These are phyloP conservation scores for Ophiostoma ulmi DNA, from an alignment of 2,329 filamentous ascomycete species.

Conservation along the genomic window DNA sequence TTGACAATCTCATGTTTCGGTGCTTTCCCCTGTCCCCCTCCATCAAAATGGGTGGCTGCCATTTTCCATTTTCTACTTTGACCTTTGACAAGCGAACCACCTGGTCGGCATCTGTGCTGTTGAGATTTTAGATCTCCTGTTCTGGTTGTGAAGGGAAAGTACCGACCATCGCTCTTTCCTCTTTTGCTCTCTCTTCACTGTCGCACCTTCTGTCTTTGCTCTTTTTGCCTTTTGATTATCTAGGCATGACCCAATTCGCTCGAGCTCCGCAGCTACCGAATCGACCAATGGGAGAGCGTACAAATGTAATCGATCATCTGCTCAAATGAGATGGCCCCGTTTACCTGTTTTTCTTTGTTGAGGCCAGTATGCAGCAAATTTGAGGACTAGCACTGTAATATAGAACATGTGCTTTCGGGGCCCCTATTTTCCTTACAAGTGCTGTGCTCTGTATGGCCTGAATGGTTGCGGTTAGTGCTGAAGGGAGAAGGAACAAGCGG, in stretches of 20 bases:
- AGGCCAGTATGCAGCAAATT: background rate
- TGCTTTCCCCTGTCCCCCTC: background rate
- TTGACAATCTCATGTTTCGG: background rate
- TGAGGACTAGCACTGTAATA: background rate
- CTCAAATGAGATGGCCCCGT: conserved; percentile 2
- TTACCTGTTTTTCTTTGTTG: background rate
- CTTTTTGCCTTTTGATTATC: conserved; percentile 7
- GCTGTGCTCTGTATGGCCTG: background rate
- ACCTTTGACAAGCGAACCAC: conserved; percentile 9
- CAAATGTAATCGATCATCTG: conserved; percentile 20
- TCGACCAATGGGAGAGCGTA: conserved; percentile 15
- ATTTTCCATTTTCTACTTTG: conserved; percentile 13
- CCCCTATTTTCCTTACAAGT: conserved; percentile 11
- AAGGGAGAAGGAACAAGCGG: background rate
- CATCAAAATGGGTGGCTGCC: background rate
- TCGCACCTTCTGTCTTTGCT: background rate
- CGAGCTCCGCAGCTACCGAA: conserved; percentile 15
- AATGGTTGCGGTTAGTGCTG: background rate
- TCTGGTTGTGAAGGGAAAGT: background rate
- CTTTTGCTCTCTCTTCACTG: background rate
- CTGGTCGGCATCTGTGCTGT: conserved; percentile 13
- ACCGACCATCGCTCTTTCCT: background rate
- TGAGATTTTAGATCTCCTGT: background rate
- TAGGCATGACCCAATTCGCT: background rate
- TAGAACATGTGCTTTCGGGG: background rate